Evolutionary conservation across 805 yeast species (phyloP), one percentile per base, ranked within the genome.

Genomic region (Starmerella vaccinii): DNA sequence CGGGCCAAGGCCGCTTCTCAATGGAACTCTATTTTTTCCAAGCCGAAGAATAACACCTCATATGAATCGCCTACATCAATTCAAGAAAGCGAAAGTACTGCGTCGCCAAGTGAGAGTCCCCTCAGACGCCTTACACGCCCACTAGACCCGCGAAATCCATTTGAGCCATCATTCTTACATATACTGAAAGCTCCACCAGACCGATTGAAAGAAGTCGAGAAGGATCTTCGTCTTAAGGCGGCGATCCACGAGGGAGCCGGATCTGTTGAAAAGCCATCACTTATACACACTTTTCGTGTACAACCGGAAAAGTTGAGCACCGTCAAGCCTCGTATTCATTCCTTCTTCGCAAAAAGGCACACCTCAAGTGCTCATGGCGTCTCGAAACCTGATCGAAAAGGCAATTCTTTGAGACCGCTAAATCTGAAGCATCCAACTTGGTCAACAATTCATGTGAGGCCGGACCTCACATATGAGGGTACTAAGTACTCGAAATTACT

Each of bases 341-440:
- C 57, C 7, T 59, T 59, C 37, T 59, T 59, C 41, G 53, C 55
- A 2, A 53, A 57, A 29, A 53, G 59, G 6, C 32, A 23, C 4
- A 27, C 45, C 5, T 27, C 45, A 4, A 4, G 8, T 16, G 29
- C 26, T 4, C 10, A n/a, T 21, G 15, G 22, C 26, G 15, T 27
- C n/a, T 26, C 52, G 2, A 21, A 54, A 4, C 24, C 23, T 2
- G 47, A 52, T 5, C 24, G 34, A 3, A 40, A 32, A 21, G 32
- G 26, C 33, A 26, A 42, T 5, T 19, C 37, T 4, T 22, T 27
- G 26, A 33, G 33, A n/a, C 45, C 49, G 1, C 12, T 32, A 3
- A 4, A 2, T 6, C 35, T 22, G 10, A 34, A 29, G 16, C 40
- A 38, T 10, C 45, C 56, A 4, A 41, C 47, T 1, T 53, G 42